These are phyloP conservation scores for Lactarius hatsudake DNA, from an alignment of 768 basidiomycete genomes.

Conservation along the genomic window DNA sequence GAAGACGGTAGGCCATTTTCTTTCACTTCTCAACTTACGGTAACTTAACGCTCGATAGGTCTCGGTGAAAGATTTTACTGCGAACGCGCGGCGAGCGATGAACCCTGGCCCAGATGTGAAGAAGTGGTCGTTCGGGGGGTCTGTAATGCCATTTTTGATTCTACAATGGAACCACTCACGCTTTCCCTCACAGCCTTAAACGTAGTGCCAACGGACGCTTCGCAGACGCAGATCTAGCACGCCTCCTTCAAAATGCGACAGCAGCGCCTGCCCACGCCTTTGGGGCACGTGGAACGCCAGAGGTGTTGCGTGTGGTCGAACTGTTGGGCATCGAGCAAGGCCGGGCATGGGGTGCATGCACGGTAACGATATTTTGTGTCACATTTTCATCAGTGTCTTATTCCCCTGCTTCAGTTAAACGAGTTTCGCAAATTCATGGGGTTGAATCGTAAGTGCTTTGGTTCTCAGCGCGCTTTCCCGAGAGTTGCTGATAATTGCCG, in stretches of 20 bases:
- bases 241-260: constrained; percentile 60
- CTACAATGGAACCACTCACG: neutral
- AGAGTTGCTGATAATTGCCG: neutral
- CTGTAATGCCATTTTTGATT: neutral
- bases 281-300: constrained; percentile 66
- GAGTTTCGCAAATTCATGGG: constrained; percentile 56
- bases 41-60: constrained; percentile 28
- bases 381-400: neutral
- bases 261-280: constrained; percentile 58
- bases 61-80: constrained; percentile 33
- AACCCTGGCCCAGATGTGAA: constrained; percentile 29
- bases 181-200: constrained; percentile 28
- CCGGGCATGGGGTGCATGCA: constrained; percentile 69
- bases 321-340: constrained; percentile 66
- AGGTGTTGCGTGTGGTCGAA: constrained; percentile 63
- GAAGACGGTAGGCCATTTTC: constrained; percentile 7
- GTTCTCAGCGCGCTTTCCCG: neutral
- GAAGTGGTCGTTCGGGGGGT: constrained; percentile 33
- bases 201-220: constrained; percentile 45
- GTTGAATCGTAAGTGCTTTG: constrained; percentile 49
- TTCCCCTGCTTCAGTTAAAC: constrained; percentile 23
- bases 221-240: constrained; percentile 59
- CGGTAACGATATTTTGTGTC: constrained; percentile 40
- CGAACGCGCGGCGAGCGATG: constrained; percentile 32
- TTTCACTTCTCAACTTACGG: neutral